These are phyloP conservation scores for Carex kokanica DNA, from an alignment of 176 grass and related monocot species.

Conservation along the genomic window DNA sequence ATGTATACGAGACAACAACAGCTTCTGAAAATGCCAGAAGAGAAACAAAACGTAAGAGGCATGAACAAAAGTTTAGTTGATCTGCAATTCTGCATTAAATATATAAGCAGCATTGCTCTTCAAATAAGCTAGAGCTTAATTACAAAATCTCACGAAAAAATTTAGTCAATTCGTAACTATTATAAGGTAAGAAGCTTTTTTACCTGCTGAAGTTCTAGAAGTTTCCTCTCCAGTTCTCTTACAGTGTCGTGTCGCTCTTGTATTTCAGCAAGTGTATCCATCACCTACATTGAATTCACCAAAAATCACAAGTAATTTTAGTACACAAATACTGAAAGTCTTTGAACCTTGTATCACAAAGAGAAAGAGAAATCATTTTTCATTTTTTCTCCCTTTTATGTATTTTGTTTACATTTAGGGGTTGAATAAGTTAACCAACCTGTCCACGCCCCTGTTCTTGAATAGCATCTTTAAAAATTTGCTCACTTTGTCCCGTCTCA, in stretches of 20 bases:
- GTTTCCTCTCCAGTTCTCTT: conserved; percentile 87
- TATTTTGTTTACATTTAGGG: background rate
- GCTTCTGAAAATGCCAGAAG: background rate
- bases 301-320: conserved; percentile 5
- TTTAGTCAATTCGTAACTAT: background rate
- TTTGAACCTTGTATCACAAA: background rate
- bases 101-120: background rate
- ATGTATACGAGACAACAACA: background rate
- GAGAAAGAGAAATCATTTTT: background rate
- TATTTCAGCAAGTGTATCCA: conserved; percentile 91
- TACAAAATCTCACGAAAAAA: conserved; percentile 7
- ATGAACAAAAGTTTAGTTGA: background rate
- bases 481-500: conserved; percentile 79
- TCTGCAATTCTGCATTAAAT: background rate
- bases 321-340: background rate
- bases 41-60: background rate
- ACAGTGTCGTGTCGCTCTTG: conserved; percentile 74
- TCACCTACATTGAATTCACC: conserved; percentile 42
- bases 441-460: conserved; percentile 83
- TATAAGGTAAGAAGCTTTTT: conserved; percentile 18
- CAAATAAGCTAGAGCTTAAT: background rate
- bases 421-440: conserved; percentile 39
- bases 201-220: conserved; percentile 93
- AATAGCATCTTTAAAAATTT: conserved; percentile 88
- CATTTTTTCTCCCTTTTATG: background rate